phyloP scores from a whole-genome alignment of 1,284 basidiomycete genomes.

The Schizophyllum commune region DNA sequence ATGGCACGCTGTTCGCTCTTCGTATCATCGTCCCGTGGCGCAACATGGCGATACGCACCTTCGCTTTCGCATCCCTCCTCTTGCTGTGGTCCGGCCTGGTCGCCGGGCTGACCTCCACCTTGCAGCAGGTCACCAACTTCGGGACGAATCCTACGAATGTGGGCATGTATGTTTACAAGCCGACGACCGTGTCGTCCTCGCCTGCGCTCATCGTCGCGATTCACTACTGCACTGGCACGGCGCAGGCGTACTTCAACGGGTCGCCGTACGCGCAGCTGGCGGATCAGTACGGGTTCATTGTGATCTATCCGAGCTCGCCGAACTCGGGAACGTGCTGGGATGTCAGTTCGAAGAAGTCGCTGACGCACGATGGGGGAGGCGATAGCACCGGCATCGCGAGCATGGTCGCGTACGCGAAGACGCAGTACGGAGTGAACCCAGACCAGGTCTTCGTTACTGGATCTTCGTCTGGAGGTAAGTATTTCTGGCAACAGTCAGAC shows the following conservation, averaged over 20 bases:
- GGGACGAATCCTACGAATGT: slow-evolving; percentile 46
- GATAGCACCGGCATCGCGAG: slow-evolving; percentile 47
- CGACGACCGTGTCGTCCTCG: slow-evolving; percentile 29
- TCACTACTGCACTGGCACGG: slow-evolving; percentile 44
- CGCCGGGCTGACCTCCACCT: slow-evolving; percentile 18
- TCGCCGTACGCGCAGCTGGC: slow-evolving; percentile 40
- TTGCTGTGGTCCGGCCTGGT: slow-evolving; percentile 6
- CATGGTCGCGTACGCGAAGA: slow-evolving; percentile 40
- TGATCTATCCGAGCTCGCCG: slow-evolving; percentile 38
- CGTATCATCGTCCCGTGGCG: not conserved
- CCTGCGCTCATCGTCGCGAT: slow-evolving; percentile 45
- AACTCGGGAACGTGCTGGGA: slow-evolving; percentile 47
- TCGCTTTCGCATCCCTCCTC: not conserved
- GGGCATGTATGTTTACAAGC: slow-evolving; percentile 33
- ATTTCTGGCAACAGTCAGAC: not conserved
- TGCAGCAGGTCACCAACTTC: slow-evolving; percentile 32
- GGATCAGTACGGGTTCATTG: slow-evolving; percentile 31
- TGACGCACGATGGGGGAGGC: slow-evolving; percentile 46
- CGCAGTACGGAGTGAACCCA: slow-evolving; percentile 38
- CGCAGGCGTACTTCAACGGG: slow-evolving; percentile 41
- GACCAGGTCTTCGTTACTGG: slow-evolving; percentile 41
- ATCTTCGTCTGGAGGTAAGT: slow-evolving; percentile 34
- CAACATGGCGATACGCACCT: not conserved
- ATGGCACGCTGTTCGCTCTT: not conserved
- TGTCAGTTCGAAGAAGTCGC: slow-evolving; percentile 39